Evolutionary conservation across 495 filamentous ascomycete genomes (phyloP).

Genomic region (Neurospora pannonica): DNA sequence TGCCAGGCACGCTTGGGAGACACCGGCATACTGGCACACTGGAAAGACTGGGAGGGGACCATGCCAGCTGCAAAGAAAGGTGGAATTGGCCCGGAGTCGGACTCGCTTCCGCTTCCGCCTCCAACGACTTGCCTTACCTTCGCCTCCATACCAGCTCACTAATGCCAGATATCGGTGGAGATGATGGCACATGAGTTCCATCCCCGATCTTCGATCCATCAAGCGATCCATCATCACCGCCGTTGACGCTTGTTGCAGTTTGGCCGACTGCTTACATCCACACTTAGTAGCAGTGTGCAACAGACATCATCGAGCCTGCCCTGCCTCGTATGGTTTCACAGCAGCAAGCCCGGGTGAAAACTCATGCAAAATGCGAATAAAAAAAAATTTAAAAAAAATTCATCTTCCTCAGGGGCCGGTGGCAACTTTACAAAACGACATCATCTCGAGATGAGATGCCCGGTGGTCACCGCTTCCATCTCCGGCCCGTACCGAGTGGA

Average conservation of each 20-base stretch:
- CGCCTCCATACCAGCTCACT: background rate
- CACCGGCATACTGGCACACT: background rate
- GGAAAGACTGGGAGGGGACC: background rate
- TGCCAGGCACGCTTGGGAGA: background rate
- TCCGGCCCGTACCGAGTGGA: background rate
- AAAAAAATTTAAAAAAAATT: background rate
- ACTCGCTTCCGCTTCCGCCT: background rate
- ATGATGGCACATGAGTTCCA: background rate
- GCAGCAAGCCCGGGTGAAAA: background rate
- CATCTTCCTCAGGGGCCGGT: background rate
- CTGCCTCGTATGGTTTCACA: background rate
- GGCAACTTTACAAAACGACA: background rate
- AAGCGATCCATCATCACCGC: background rate
- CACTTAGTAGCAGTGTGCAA: background rate
- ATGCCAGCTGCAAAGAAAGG: background rate
- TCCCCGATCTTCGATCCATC: background rate
- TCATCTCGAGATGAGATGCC: background rate
- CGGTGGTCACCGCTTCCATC: background rate
- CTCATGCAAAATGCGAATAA: background rate
- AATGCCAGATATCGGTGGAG: background rate
- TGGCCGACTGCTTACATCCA: background rate
- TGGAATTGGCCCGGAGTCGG: background rate
- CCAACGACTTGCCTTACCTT: background rate
- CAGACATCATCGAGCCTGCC: background rate
- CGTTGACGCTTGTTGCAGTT: background rate